These are phyloP conservation scores for Diaporthe sp. DNA, from an alignment of 2,329 filamentous ascomycete genomes.

Conservation along the genomic window DNA sequence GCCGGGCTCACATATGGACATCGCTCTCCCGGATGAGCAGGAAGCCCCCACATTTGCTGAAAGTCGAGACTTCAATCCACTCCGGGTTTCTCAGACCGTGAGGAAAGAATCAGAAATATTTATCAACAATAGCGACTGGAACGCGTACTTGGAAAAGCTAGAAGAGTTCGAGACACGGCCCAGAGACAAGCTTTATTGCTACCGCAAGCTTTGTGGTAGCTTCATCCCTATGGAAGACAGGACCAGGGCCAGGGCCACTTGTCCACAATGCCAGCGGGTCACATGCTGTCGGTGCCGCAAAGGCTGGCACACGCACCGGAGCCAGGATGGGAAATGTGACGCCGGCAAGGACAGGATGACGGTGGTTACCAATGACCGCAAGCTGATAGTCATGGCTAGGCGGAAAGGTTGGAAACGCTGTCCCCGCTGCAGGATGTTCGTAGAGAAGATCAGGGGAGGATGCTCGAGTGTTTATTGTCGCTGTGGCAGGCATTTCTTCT, in stretches of 20 bases:
- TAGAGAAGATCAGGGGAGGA: constrained; percentile 13
- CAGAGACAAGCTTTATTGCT: constrained; percentile 18
- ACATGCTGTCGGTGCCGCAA: constrained; percentile 23
- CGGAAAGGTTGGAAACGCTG: constrained; percentile 26
- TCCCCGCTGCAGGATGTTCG: constrained; percentile 17
- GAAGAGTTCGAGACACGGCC: constrained; percentile 17
- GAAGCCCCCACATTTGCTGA: not conserved
- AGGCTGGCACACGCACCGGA: not conserved
- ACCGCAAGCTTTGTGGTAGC: constrained; percentile 1
- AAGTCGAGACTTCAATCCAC: constrained; percentile 12
- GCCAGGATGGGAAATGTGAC: not conserved
- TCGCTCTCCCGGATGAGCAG: not conserved
- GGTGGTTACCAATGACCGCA: constrained; percentile 11
- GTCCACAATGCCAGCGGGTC: not conserved
- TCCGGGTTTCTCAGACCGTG: constrained; percentile 9
- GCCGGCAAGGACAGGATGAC: constrained; percentile 16
- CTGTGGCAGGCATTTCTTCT: constrained; percentile 24
- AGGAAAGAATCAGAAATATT: constrained; percentile 1
- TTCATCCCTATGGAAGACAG: constrained; percentile 1
- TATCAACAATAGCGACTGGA: constrained; percentile 2
- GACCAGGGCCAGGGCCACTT: not conserved
- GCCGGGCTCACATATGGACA: not conserved
- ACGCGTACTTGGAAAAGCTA: not conserved
- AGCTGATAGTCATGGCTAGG: constrained; percentile 17
- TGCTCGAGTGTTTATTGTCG: constrained; percentile 24